Base-by-base conservation (phyloP, 2,329 filamentous ascomycete species). In the Fusarium oligoseptatum region DNA sequence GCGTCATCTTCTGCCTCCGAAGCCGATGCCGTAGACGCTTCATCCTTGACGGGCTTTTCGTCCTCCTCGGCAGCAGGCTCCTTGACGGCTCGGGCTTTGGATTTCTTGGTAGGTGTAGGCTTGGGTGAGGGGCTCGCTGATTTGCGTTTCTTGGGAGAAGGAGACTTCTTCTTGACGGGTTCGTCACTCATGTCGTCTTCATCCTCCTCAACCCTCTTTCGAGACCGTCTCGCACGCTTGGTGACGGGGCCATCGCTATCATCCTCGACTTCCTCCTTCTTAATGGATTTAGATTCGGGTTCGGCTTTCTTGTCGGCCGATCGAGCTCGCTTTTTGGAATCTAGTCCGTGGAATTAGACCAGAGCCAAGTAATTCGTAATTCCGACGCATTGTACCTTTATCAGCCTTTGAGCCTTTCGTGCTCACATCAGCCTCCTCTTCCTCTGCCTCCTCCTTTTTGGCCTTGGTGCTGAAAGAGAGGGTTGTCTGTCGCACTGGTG, bases 401-500 rank as follows among this genome's bases (percentile, higher is more conserved):
- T 80, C 80, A 5, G 83, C 76, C 74, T 83, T 80, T 6, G 80
- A 78, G 50, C 85, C 84, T 68, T 85, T 84, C 63, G 78, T 73
- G 57, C 76, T 81, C 45, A 48, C 78, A 61, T 78, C 76, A 62
- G 74, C 76, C 10, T 80, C 79, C 15, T 64, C 73, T 56, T 83
- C 76, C 20, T 81, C 80, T 12, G 80, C 71, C 60, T 83, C 81
- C 56, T 80, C 72, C 76, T 84, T 84, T 71, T 83, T 83, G 60
- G 82, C 80, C 79, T 90, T 91, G 58, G 90, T 91, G 39, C 91
- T 91, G 80, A 97, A 97, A 0, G 93, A 89, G 43, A 97, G 85
- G 76, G 92, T 97, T 1, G 94, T 92, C 82, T 98, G 95, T 81
- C 95, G 93, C 41, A 89, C 88, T 14, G 91, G 89, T 20, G 89